Percentiles rank a stretch among this genome's conserved stretches.
Evolutionary conservation across 1,284 basidiomycete genomes (phyloP).

Genomic region (Melanopsichium pennsylvanicum): DNA sequence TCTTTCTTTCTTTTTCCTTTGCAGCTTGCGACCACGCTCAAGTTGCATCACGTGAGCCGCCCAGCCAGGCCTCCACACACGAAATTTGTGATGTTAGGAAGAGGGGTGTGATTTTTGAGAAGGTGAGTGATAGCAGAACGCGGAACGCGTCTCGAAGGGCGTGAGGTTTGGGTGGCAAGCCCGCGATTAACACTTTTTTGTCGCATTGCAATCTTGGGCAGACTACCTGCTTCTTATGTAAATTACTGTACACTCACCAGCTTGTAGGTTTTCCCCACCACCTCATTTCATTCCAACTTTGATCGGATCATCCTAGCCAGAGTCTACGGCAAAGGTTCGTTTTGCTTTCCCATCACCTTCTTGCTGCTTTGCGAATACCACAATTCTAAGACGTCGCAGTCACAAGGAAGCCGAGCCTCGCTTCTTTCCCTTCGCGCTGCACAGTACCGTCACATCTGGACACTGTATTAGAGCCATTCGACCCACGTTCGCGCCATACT

Average conservation of each 20-base stretch:
- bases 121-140: conserved; percentile 6
- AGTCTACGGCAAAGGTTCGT: too few species aligned
- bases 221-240: too few species aligned
- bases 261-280: too few species aligned
- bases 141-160: conserved; percentile 27
- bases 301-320: too few species aligned
- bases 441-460: too few species aligned
- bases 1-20: background rate
- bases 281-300: too few species aligned
- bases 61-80: conserved; percentile 32
- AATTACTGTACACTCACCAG: too few species aligned
- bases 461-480: too few species aligned
- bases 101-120: background rate
- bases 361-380: background rate
- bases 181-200: conserved; percentile 39
- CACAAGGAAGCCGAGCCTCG: too few species aligned
- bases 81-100: conserved; percentile 1
- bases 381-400: too few species aligned
- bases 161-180: conserved; percentile 13
- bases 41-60: conserved; percentile 30
- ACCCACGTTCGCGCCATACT: background rate
- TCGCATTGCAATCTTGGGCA: background rate
- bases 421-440: background rate
- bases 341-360: too few species aligned
- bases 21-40: background rate